Conservation (phyloP, 768 basidiomycete genomes). For the Stropharia rugosoannulata region DNA sequence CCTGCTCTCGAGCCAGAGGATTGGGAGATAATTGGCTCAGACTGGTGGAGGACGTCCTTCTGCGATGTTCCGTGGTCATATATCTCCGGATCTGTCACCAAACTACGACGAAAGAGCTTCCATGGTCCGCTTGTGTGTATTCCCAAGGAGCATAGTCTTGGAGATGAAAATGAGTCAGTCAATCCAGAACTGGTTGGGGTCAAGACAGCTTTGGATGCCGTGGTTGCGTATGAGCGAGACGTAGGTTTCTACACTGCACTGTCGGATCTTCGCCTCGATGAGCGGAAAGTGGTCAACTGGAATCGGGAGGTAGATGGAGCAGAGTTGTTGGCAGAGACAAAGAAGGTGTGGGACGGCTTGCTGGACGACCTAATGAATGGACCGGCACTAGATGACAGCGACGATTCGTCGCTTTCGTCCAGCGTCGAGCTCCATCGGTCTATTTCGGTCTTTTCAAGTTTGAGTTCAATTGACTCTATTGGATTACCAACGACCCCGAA, state of each 20-base stretch:
- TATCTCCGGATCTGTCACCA: slow-evolving; percentile 15
- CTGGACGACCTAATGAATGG: slow-evolving; percentile 40
- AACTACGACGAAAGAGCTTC: slow-evolving; percentile 30
- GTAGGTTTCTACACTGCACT: slow-evolving; percentile 37
- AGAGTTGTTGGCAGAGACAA: slow-evolving; percentile 27
- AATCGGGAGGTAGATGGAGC: slow-evolving; percentile 30
- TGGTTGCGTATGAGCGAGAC: slow-evolving; percentile 38
- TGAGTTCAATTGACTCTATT: slow-evolving; percentile 43
- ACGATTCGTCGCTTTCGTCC: slow-evolving; percentile 20
- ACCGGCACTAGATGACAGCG: slow-evolving; percentile 20
- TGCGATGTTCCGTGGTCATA: slow-evolving; percentile 41
- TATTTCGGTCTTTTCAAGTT: slow-evolving; percentile 36
- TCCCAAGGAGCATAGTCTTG: slow-evolving; percentile 10
- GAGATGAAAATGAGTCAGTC: slow-evolving; percentile 27
- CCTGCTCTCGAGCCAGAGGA: slow-evolving; percentile 30
- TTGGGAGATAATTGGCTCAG: slow-evolving; percentile 36
- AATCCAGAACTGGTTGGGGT: slow-evolving; percentile 42
- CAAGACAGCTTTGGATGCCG: slow-evolving; percentile 32
- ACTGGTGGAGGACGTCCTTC: slow-evolving; percentile 43
- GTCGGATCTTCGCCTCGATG: slow-evolving; percentile 14
- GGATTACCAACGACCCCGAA: slow-evolving; percentile 54
- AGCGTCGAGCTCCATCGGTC: slow-evolving; percentile 28
- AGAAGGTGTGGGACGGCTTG: slow-evolving; percentile 41
- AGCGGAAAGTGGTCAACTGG: slow-evolving; percentile 9
- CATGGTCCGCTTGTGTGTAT: slow-evolving; percentile 31